phyloP scores from a whole-genome alignment of 2,329 filamentous ascomycete species.

The Ceratocystis smalleyi region DNA sequence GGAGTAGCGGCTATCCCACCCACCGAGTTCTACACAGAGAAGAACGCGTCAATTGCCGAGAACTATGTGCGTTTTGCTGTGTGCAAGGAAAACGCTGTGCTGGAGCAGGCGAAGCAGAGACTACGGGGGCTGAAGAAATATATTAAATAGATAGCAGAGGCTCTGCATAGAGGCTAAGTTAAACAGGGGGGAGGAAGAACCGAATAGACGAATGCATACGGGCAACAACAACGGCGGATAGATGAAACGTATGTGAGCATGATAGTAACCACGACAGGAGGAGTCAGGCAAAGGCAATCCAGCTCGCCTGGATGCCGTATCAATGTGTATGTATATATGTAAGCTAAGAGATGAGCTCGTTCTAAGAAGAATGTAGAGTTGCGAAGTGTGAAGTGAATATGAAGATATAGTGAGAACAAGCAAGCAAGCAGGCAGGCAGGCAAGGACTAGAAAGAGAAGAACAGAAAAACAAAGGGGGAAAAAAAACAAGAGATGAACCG shows the following conservation, averaged over 20 bases:
- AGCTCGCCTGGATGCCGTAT: not conserved
- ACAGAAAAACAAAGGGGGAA: too few relatives aligned
- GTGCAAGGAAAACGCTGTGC: slow-evolving; percentile 80
- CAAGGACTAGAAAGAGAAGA: too few relatives aligned
- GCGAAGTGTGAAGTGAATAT: not conserved
- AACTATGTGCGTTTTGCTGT: slow-evolving; percentile 92
- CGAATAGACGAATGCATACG: too few relatives aligned
- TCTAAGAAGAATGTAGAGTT: slow-evolving; percentile 2
- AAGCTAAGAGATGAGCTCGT: not conserved
- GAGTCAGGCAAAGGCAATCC: not conserved
- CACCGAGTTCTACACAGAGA: slow-evolving; percentile 87
- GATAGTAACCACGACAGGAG: not conserved
- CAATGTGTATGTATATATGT: not conserved
- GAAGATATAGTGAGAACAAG: not conserved
- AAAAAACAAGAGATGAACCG: not conserved
- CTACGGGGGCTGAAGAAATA: slow-evolving; percentile 59
- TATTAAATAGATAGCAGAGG: slow-evolving; percentile 27
- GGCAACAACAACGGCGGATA: not conserved
- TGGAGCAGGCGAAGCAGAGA: slow-evolving; percentile 63
- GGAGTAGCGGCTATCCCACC: slow-evolving; percentile 93
- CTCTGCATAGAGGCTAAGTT: not conserved
- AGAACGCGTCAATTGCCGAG: slow-evolving; percentile 70
- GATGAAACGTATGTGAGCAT: not conserved
- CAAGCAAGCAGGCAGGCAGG: too few relatives aligned
- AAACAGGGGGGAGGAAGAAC: not conserved